phyloP scores from a whole-genome alignment of 345 rosid species.

The Alliaria petiolata region DNA sequence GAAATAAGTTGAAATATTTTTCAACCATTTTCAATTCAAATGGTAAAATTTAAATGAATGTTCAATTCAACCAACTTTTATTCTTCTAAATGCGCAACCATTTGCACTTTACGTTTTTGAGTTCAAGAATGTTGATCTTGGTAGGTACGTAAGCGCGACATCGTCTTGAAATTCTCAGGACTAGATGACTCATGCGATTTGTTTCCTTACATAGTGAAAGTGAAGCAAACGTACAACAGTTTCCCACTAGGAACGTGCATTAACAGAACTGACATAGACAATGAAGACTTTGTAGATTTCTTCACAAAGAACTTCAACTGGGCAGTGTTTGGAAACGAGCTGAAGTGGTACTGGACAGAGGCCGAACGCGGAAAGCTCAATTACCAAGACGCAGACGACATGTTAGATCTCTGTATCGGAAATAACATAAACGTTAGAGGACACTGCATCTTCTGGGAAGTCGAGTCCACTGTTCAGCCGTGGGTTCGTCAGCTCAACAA shows the following conservation, averaged over 20 bases:
- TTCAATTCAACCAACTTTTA: too few species aligned
- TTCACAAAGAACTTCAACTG: constrained; percentile 71
- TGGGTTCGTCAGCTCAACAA: constrained; percentile 44
- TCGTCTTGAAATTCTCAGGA: constrained; percentile 58
- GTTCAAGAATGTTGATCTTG: constrained; percentile 25
- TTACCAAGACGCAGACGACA: constrained; percentile 84
- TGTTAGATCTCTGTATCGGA: constrained; percentile 58
- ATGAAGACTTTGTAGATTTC: constrained; percentile 73
- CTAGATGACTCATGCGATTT: constrained; percentile 27
- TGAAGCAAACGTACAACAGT: constrained; percentile 66
- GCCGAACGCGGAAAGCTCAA: constrained; percentile 65
- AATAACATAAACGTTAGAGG: constrained; percentile 59
- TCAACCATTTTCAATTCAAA: too few species aligned
- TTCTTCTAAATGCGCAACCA: too few species aligned
- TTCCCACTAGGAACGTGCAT: constrained; percentile 87
- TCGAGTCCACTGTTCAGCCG: constrained; percentile 42
- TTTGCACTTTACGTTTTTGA: too few species aligned
- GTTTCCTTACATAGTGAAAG: constrained; percentile 47
- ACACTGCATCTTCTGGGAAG: constrained; percentile 54
- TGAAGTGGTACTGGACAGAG: constrained; percentile 91
- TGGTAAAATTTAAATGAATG: too few species aligned
- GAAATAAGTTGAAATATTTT: too few species aligned
- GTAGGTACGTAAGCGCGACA: constrained; percentile 81
- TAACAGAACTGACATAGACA: constrained; percentile 68
- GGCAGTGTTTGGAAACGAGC: constrained; percentile 90